These are phyloP conservation scores for Fusarium torreyae DNA, from an alignment of 2,329 filamentous ascomycete species.

Conservation along the genomic window DNA sequence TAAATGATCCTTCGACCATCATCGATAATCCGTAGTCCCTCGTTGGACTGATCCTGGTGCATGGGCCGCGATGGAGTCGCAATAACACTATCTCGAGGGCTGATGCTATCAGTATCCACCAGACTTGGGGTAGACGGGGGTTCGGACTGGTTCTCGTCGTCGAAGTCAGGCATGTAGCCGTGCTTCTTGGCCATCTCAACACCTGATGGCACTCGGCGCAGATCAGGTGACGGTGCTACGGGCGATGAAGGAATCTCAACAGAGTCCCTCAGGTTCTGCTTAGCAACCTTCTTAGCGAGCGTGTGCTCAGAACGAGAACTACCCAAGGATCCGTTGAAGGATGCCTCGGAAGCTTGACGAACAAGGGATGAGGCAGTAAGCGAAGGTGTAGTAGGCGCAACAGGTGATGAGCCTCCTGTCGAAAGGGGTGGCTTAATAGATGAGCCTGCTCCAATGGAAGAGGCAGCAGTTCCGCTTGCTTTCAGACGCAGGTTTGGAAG, in stretches of 20 bases:
- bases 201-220: slow-evolving; percentile 47
- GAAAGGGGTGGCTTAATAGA: slow-evolving; percentile 25
- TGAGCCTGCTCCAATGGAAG: slow-evolving; percentile 22
- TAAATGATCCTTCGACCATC: slow-evolving; percentile 50
- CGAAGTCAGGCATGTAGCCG: slow-evolving; percentile 49
- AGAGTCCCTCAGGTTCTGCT: slow-evolving; percentile 42
- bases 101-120: slow-evolving; percentile 52
- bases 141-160: slow-evolving; percentile 51
- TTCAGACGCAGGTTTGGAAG: slow-evolving; percentile 50
- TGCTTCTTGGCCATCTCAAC: slow-evolving; percentile 50
- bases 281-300: slow-evolving; percentile 44
- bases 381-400: slow-evolving; percentile 30
- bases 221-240: slow-evolving; percentile 31
- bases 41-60: slow-evolving; percentile 48
- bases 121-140: slow-evolving; percentile 51
- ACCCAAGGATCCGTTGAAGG: slow-evolving; percentile 40
- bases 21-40: slow-evolving; percentile 49
- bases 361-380: slow-evolving; percentile 32
- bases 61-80: slow-evolving; percentile 46
- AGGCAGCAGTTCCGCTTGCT: slow-evolving; percentile 38
- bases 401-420: slow-evolving; percentile 26
- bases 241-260: slow-evolving; percentile 39
- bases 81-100: slow-evolving; percentile 49
- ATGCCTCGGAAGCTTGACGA: slow-evolving; percentile 39
- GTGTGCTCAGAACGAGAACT: slow-evolving; percentile 46